Evolutionary conservation across 2,329 filamentous ascomycete species (phyloP), one percentile per base, ranked within the genome.

Genomic region (Colletotrichum tropicale): DNA sequence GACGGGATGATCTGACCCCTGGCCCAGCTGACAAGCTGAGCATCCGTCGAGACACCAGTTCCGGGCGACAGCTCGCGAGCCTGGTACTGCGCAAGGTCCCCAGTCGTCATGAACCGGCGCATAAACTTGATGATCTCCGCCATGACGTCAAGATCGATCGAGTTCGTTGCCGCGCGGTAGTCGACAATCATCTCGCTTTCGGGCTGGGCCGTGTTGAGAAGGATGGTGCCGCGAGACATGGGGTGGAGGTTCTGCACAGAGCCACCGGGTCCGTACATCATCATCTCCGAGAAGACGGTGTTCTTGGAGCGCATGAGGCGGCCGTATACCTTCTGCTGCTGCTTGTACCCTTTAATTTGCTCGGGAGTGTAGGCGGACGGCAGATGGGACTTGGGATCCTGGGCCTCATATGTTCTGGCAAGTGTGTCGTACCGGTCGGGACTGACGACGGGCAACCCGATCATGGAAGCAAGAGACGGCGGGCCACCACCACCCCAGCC

Each of bases 241-340:
- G 76, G 77, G 70, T 81, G 80, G 26, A 81, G 75, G 64, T 79
- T 80, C 70, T 80, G 77, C 21, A 80, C 78, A 9, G 77, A 78
- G 13, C 79, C 79, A 6, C 79, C 77, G 10, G 80, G 78, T 0
- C 77, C 76, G 66, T 73, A 71, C 58, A 79, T 87, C 78, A 89
- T 89, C 52, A 90, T 84, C 65, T 82, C 83, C 65, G 87, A 88
- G 79, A 89, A 86, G 76, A 87, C 86, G 5, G 82, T 78, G 16
- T 79, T 77, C 55, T 76, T 71, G 24, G 77, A 77, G 18, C 76
- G 75, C 78, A 80, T 76, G 36, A 80, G 77, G 4, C 76, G 48
- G 36, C 75, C 70, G 67, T 73, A 79, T 9, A 80, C 74, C 9
- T 68, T 66, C 28, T 88, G 86, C 8, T 89, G 84, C 12, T 87